phyloP scores from a whole-genome alignment of 441 rosid genomes.

The Eruca vesicaria region DNA sequence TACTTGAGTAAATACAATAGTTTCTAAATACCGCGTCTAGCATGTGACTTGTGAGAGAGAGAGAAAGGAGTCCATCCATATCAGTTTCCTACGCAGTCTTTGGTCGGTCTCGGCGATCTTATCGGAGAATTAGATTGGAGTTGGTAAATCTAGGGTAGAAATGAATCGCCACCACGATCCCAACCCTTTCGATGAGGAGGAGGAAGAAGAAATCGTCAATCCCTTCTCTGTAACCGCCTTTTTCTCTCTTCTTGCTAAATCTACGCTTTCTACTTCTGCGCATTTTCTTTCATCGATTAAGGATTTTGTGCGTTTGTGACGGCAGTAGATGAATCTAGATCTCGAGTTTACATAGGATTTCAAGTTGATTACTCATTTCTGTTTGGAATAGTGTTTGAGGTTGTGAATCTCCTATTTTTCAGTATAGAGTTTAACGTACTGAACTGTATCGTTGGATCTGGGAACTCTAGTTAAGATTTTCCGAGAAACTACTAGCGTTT shows the following conservation, averaged over 20 bases:
- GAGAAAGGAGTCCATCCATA: neutral
- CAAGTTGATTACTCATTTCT: neutral
- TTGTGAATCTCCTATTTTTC: too few species aligned
- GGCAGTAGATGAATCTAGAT: conserved; percentile 1
- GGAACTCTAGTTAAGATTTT: neutral
- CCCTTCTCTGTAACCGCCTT: conserved; percentile 73
- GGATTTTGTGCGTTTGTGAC: neutral
- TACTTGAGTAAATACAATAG: neutral
- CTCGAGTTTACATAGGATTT: neutral
- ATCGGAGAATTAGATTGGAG: conserved; percentile 2
- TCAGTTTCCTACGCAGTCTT: conserved; percentile 8
- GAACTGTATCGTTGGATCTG: conserved; percentile 13
- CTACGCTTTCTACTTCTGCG: conserved; percentile 20
- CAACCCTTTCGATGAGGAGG: conserved; percentile 87
- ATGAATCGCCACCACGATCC: conserved; percentile 80
- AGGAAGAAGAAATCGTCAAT: conserved; percentile 77
- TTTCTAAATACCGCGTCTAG: neutral
- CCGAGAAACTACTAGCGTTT: neutral
- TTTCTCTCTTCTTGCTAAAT: neutral
- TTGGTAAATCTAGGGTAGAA: conserved; percentile 11
- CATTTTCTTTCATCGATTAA: neutral
- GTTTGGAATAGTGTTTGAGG: neutral
- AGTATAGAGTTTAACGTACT: too few species aligned
- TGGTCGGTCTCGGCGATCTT: conserved; percentile 29
- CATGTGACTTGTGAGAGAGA: neutral